Base-by-base conservation (phyloP, 2,329 filamentous ascomycete genomes). In the Colletotrichum magnum region DNA sequence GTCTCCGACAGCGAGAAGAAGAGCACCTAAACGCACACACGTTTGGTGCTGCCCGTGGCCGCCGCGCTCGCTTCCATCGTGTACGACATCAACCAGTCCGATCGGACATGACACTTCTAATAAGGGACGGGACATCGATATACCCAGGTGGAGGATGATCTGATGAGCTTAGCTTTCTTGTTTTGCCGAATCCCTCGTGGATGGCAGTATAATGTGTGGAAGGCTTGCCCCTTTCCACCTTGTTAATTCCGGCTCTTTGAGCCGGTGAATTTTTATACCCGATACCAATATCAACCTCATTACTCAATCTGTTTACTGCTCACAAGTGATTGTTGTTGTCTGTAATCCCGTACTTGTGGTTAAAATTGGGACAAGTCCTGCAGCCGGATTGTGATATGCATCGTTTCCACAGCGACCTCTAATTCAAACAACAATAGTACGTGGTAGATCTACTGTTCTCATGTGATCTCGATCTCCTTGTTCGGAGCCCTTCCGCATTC, bases 1-100 rank as follows among this genome's bases (percentile, higher is more conserved):
- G 53, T 52, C 18, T 71, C 70, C 36, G 70, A 72, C 28, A 50
- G 47, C 13, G 68, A 72, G 50, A 72, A 68, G 58, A 71, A 68
- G 58, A 47, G 39, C n/a, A 66, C 50, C 24, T 63, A 51, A 47
- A 24, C 18, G 5, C 26, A 4, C 16, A 45, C 6, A 5, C 2
- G 15, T 43, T 43, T 43, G 41, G 13, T 43, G 6, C 3, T 43
- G 41, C 16, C 16, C 15, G 15, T 5, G 13, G 21, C n/a, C 36
- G 32, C 16, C 24, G 4, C 32, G n/a, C 5, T 32, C 24, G 16
- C 28, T 26, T 36, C 32, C 32, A 10, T 36, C 32, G 7, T 36
- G 32, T 10, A 36, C 32, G 9, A 36, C 32, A 36, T 36, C 32
- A 36, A 36, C 32, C 32, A 36, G 32, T 36, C 32, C 32, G 21